Conservation (phyloP, 495 filamentous ascomycete genomes). For the Penicillium riverlandense region DNA sequence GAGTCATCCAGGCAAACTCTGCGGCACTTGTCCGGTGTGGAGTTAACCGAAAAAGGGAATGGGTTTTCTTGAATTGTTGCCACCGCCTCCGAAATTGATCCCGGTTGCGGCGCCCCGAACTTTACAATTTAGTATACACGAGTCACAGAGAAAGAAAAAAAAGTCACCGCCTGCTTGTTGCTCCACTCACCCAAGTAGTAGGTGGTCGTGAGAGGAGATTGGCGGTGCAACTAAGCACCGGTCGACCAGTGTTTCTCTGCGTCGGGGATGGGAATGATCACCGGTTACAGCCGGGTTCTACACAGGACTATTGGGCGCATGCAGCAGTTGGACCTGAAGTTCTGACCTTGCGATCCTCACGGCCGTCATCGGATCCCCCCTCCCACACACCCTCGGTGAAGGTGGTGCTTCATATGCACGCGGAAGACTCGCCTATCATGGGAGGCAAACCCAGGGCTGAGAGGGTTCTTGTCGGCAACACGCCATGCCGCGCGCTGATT, state of each 20-base stretch:
- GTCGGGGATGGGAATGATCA: background rate
- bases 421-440: conserved; percentile 18
- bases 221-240: background rate
- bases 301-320: conserved; percentile 19
- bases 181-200: no score
- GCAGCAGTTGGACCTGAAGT: conserved; percentile 6
- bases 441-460: conserved; percentile 4
- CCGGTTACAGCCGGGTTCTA: conserved; percentile 6
- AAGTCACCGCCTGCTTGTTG: no score
- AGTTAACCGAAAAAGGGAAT: background rate
- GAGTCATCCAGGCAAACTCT: no score
- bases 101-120: conserved; percentile 14
- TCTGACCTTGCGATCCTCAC: no score
- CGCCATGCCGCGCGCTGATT: background rate
- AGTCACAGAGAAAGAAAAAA: no score
- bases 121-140: no score
- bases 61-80: background rate
- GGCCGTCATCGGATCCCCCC: conserved; percentile 8
- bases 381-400: background rate
- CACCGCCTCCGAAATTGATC: conserved; percentile 4
- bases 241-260: background rate
- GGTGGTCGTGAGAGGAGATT: no score
- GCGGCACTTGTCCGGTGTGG: conserved; percentile 6
- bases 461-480: no score
- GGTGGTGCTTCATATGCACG: conserved; percentile 5